phyloP scores from a whole-genome alignment of 805 yeast species.

The Saccharomyces paradoxus region DNA sequence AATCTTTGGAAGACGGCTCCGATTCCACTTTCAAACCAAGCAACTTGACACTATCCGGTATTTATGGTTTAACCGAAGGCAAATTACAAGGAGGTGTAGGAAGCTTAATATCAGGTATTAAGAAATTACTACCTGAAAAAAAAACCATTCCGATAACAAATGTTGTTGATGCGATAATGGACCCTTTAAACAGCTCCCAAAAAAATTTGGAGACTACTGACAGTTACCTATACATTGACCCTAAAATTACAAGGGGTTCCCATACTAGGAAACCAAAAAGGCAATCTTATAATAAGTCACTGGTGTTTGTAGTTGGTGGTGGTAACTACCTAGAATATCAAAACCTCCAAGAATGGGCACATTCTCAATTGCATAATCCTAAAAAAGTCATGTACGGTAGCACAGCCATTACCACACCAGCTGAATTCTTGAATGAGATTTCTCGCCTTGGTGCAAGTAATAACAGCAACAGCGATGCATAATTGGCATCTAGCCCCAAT shows the following conservation, averaged over 20 bases:
- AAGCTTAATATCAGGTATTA: slow-evolving; percentile 78
- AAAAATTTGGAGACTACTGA: slow-evolving; percentile 69
- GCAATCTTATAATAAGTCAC: slow-evolving; percentile 67
- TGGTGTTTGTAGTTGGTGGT: slow-evolving; percentile 93
- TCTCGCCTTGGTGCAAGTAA: slow-evolving; percentile 37
- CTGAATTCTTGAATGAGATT: slow-evolving; percentile 61
- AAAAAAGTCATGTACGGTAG: slow-evolving; percentile 79
- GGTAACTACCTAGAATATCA: slow-evolving; percentile 93
- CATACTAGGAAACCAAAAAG: slow-evolving; percentile 84
- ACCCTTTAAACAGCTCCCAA: slow-evolving; percentile 58
- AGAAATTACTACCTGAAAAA: slow-evolving; percentile 79
- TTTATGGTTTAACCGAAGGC: slow-evolving; percentile 77
- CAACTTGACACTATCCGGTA: slow-evolving; percentile 50
- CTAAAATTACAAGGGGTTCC: slow-evolving; percentile 77
- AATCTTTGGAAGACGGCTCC: slow-evolving; percentile 29
- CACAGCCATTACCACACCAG: slow-evolving; percentile 66
- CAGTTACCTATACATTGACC: slow-evolving; percentile 85
- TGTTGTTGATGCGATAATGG: slow-evolving; percentile 86
- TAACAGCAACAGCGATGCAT: neutral
- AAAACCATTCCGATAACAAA: slow-evolving; percentile 83
- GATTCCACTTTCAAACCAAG: slow-evolving; percentile 26
- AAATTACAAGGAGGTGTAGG: slow-evolving; percentile 84
- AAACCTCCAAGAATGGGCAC: slow-evolving; percentile 83
- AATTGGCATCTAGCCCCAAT: neutral
- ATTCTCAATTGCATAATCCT: slow-evolving; percentile 32